Conservation (phyloP, 2,329 filamentous ascomycete species). For the Rhynchosporium secalis region DNA sequence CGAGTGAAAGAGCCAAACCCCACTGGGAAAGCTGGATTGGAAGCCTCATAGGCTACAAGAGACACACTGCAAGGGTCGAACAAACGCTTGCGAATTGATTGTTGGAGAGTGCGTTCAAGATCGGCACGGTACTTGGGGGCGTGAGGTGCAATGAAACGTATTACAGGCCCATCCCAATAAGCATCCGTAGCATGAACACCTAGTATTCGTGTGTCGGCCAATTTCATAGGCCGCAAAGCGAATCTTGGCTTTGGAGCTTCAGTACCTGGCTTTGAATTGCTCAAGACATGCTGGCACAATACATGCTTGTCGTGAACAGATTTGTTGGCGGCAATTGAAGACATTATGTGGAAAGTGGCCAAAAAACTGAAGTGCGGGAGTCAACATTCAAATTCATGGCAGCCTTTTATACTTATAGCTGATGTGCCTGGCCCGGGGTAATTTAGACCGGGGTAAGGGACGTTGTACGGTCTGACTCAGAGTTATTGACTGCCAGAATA, state of each 20-base stretch:
- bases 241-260: conserved; percentile 6
- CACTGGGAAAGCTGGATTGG: conserved; percentile 19
- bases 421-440: not conserved
- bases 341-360: not conserved
- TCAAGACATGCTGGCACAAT: not conserved
- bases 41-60: conserved; percentile 25
- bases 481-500: not conserved
- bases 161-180: conserved; percentile 24
- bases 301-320: not conserved
- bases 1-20: conserved; percentile 29
- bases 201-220: conserved; percentile 24
- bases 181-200: conserved; percentile 16
- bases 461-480: not conserved
- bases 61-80: conserved; percentile 16
- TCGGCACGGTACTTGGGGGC: conserved; percentile 22
- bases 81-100: conserved; percentile 17
- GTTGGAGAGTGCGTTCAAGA: conserved; percentile 12
- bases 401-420: not conserved
- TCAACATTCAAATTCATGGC: too few relatives aligned
- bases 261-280: not conserved
- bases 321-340: not conserved
- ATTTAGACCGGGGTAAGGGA: not conserved
- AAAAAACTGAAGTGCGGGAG: not conserved
- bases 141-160: conserved; percentile 21
- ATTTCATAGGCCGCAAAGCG: conserved; percentile 22